Base-by-base conservation (phyloP, 2,329 filamentous ascomycete genomes). In the Pseudocercospora musae region DNA sequence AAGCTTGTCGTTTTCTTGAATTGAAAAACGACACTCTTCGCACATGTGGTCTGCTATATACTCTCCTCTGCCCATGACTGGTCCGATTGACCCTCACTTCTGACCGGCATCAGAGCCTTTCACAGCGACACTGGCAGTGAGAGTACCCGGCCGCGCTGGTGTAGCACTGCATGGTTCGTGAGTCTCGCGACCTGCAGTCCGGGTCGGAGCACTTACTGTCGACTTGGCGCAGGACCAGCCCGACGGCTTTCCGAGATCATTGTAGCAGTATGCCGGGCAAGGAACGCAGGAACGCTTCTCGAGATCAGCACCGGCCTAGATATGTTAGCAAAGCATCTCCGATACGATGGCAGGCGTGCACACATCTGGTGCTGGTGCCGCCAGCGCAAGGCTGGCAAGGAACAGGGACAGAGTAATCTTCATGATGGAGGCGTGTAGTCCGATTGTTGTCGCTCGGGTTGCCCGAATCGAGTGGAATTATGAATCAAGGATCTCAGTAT, bases 231-330 rank as follows among this genome's bases (percentile, higher is more conserved):
- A 60, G 27, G 49, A 54, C 37, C 49, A 40, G 44, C 53, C 53
- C 33, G 53, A 55, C 1, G 49, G 58, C 46, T 55, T 54, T 37
- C 58, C 52, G 5, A 50, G 25, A 20, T 60, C 53, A n/a, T 31
- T 27, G 27, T 52, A 60, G 58, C 58, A 60, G 40, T 60, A 60
- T 15, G 58, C 58, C 42, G 58, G 58, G 13, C 58, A 60, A 2
- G 58, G 58, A 0, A 60, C 58, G 50, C 58, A 60, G 33, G 58
- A 60, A 40, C 58, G 58, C 50, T 60, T 60, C 13, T 60, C 49
- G n/a, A 60, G 58, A 21, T 18, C 5, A 40, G 5, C 15, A 40
- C n/a, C 37, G 7, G 44, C 21, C 44, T 48, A 48, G 18, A 48
- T 9, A 13, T 7, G 11, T 48, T 13, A 48, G 44, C 18, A 48